These are phyloP conservation scores for Sugiyamaella sp. DNA, from an alignment of 1,139 yeast genomes.

Conservation along the genomic window DNA sequence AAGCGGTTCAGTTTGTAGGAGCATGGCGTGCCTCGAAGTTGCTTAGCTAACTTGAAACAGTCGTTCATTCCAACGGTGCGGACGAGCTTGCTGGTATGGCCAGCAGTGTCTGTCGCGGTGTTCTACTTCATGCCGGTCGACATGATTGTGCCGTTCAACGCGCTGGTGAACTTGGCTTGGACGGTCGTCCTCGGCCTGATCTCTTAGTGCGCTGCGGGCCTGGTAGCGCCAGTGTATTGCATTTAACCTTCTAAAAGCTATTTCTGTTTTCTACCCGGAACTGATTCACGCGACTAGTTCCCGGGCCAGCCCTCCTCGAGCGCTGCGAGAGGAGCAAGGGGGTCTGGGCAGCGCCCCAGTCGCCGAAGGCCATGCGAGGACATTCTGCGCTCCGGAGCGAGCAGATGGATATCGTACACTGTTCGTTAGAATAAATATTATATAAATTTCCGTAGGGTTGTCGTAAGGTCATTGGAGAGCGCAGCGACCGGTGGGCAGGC, in stretches of 20 bases:
- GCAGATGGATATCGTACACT: too few relatives aligned
- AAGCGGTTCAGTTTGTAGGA: too few relatives aligned
- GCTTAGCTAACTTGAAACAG: constrained; percentile 11
- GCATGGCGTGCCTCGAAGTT: not conserved
- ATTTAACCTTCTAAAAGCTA: not conserved
- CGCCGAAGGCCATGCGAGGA: too few relatives aligned
- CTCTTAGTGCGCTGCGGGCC: not conserved
- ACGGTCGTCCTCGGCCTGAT: constrained; percentile 41
- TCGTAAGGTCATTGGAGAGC: not conserved
- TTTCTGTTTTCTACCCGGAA: too few relatives aligned
- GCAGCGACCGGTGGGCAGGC: not conserved
- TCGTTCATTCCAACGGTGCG: constrained; percentile 36
- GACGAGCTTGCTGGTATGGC: constrained; percentile 44
- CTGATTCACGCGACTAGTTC: too few relatives aligned
- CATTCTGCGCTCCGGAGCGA: too few relatives aligned
- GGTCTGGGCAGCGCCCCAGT: too few relatives aligned
- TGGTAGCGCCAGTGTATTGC: too few relatives aligned
- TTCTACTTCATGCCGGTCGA: constrained; percentile 39
- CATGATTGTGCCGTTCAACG: constrained; percentile 42
- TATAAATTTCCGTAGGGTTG: not conserved
- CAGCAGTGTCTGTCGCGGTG: constrained; percentile 41
- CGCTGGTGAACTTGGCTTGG: constrained; percentile 43
- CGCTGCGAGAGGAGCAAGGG: too few relatives aligned
- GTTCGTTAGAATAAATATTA: too few relatives aligned
- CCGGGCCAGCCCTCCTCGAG: too few relatives aligned